phyloP scores from a whole-genome alignment of 768 basidiomycete species.

The Lactifluus rugatus region DNA sequence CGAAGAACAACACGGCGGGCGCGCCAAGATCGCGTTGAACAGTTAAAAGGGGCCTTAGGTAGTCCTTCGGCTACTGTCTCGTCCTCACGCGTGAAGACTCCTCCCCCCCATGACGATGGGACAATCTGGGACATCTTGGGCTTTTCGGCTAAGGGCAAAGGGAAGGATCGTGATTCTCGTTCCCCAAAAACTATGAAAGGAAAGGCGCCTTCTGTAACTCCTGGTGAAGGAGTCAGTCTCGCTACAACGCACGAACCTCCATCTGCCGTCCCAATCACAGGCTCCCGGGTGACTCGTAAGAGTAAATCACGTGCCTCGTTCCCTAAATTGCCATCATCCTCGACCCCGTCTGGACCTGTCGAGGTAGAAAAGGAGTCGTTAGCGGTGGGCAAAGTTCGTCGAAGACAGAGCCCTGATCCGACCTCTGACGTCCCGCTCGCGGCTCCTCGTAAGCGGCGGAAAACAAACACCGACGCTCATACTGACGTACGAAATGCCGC shows the following conservation, averaged over 20 bases:
- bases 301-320: neutral
- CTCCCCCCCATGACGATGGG: constrained; percentile 18
- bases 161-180: constrained; percentile 22
- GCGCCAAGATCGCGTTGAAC: constrained; percentile 44
- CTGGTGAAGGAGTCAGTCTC: neutral
- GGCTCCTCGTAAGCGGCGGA: constrained; percentile 18
- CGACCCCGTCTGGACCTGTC: constrained; percentile 1
- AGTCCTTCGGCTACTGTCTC: constrained; percentile 21
- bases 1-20: constrained; percentile 50
- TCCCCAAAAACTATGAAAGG: constrained; percentile 9
- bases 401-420: constrained; percentile 8
- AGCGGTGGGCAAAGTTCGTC: neutral
- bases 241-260: neutral
- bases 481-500: neutral
- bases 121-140: constrained; percentile 28
- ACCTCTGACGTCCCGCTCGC: constrained; percentile 2
- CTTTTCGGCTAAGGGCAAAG: constrained; percentile 26
- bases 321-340: neutral
- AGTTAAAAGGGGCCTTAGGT: constrained; percentile 27
- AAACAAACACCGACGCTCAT: constrained; percentile 4
- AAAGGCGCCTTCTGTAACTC: neutral
- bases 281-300: constrained; percentile 3
- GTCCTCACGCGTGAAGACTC: neutral
- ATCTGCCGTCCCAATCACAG: neutral
- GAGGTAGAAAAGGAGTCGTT: neutral